These are phyloP conservation scores for Oryza meyeriana DNA, from an alignment of 176 grass and related monocot genomes.

Conservation along the genomic window DNA sequence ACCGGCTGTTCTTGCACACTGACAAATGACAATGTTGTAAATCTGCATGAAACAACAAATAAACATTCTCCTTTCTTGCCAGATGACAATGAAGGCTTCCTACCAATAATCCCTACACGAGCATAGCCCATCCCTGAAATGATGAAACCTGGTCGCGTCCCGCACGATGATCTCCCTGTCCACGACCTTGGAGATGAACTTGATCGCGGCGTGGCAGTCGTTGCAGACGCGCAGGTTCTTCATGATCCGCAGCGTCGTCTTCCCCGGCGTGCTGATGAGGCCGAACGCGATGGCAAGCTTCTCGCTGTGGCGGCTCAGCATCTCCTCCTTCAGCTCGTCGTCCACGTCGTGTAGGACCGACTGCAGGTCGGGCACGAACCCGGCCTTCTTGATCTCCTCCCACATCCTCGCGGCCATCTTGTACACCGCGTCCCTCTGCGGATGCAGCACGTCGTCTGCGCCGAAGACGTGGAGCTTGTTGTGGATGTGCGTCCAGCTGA, in stretches of 20 bases:
- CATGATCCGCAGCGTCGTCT: slow-evolving; percentile 56
- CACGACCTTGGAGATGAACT: slow-evolving; percentile 60
- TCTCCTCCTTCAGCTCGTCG: slow-evolving; percentile 67
- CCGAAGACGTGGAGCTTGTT: slow-evolving; percentile 60
- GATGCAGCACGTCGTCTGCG: slow-evolving; percentile 63
- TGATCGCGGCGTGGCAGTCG: slow-evolving; percentile 65
- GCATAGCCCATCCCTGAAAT: slow-evolving; percentile 70
- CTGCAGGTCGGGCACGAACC: slow-evolving; percentile 52
- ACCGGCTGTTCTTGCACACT: background rate
- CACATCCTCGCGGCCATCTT: slow-evolving; percentile 51
- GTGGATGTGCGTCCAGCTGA: slow-evolving; percentile 66
- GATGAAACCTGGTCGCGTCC: slow-evolving; percentile 72
- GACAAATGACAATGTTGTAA: background rate
- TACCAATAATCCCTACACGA: slow-evolving; percentile 86
- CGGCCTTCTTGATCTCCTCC: slow-evolving; percentile 65
- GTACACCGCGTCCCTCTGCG: slow-evolving; percentile 51
- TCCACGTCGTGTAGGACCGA: slow-evolving; percentile 68
- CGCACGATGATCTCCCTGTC: slow-evolving; percentile 70
- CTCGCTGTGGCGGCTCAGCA: slow-evolving; percentile 76
- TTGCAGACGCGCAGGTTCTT: slow-evolving; percentile 80
- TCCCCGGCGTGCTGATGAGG: slow-evolving; percentile 63
- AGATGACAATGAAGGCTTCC: background rate
- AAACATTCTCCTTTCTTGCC: background rate
- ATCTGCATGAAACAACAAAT: slow-evolving; percentile 6
- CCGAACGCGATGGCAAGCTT: slow-evolving; percentile 76